Base-by-base conservation (phyloP, 2,329 filamentous ascomycete genomes). In the Erysiphe pulchra region DNA sequence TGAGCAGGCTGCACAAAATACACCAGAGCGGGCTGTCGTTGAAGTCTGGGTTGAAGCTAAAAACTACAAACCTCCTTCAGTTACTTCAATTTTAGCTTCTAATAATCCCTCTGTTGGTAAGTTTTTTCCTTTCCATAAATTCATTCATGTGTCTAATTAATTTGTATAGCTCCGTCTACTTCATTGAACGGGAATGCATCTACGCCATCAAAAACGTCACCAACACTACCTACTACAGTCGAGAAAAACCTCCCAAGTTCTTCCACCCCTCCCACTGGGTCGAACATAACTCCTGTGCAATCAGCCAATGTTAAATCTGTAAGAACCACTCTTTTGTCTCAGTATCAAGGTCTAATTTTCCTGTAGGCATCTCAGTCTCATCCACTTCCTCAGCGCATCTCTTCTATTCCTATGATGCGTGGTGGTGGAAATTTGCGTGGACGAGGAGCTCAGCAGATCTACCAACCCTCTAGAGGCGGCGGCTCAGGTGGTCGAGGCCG, bases 1-100 rank as follows among this genome's bases (percentile, higher is more conserved):
- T 3, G 72, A 85, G 55, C 80, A 75, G 42, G 86, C 87, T 12
- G 84, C 80, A 0, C 70, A 69, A n/a, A 80, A 92, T 42, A 94
- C 86, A 0, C 87, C 87, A 0, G 69, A 87, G 54, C 77, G 75
- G 57, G 74, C 85, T 0, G 84, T 95, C 4, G 72, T 66, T 10
- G 85, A 94, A 60, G 86, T 94, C 0, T 94, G 83, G 81, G 75
- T 79, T 50, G 64, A 81, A 46, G 85, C 80, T 0, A 86, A 87
- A 61, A 66, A 63, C 45, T 70, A 74, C 11, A 79, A 73, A n/a
- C 48, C 52, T 32, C 42, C 54, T 38, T 18, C 32, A 20, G 33
- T 16, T 17, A 45, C 49, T 39, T 47, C 49, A 28, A 42, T 48
- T 41, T 37, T 36, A 34, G 31, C 50, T 24, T 20, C 49, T 30